Evolutionary conservation across 495 filamentous ascomycete genomes (phyloP).

Genomic region (Entonaema liquescens): DNA sequence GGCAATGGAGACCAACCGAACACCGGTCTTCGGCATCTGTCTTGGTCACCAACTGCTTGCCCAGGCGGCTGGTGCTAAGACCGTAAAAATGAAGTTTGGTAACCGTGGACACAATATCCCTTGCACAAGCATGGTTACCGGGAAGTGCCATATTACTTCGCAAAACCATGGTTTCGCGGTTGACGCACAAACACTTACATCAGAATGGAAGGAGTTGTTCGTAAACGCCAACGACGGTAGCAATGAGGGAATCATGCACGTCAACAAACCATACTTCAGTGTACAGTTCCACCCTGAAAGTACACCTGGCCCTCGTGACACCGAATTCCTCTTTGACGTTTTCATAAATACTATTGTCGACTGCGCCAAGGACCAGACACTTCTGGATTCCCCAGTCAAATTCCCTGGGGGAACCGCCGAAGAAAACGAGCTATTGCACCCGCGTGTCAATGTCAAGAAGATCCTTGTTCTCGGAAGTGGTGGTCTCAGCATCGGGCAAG

Average conservation of each 20-base stretch:
- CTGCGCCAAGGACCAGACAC: conserved; percentile 64
- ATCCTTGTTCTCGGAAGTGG: conserved; percentile 92
- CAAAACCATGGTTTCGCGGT: conserved; percentile 98
- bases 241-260: conserved; percentile 95
- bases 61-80: conserved; percentile 86
- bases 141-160: conserved; percentile 97
- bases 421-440: conserved; percentile 78
- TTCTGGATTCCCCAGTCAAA: conserved; percentile 72
- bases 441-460: conserved; percentile 87
- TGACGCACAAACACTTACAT: conserved; percentile 75
- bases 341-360: conserved; percentile 86
- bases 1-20: conserved; percentile 75
- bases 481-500: conserved; percentile 94
- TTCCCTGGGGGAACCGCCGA: conserved; percentile 85
- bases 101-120: conserved; percentile 99
- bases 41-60: conserved; percentile 95
- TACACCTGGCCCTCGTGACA: conserved; percentile 94
- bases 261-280: conserved; percentile 88
- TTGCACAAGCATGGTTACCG: conserved; percentile 91
- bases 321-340: conserved; percentile 95
- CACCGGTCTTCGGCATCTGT: conserved; percentile 96
- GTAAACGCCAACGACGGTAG: conserved; percentile 98
- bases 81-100: conserved; percentile 97
- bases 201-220: conserved; percentile 90
- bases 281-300: conserved; percentile 99